Evolutionary conservation across 2,329 filamentous ascomycete species (phyloP), one percentile per base, ranked within the genome.

Genomic region (Phoma sp.): DNA sequence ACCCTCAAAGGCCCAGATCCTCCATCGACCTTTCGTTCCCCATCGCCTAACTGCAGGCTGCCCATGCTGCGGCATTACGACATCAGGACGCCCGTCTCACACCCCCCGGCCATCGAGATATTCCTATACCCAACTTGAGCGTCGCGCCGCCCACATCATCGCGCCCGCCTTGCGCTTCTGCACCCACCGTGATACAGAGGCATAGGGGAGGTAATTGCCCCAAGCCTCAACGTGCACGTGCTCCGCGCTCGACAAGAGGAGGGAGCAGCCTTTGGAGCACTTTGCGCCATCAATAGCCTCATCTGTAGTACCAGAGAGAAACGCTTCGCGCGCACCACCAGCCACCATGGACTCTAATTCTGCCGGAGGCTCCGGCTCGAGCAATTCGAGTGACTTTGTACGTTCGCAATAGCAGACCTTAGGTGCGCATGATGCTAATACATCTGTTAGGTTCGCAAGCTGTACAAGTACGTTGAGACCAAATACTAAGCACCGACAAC

Each of bases 341-440:
- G 25, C 46, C 61, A 70, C 48, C 43, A 75, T 75, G 73, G 73
- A 75, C 25, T 57, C 68, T 25, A 71, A 58, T 40, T 66, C 69
- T 58, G 65, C 63, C 39, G 67, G 64, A 52, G 69, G 66, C 62
- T 70, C 70, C 46, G 77, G 79, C 69, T 81, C 85, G 72, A 95
- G 90, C 78, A 96, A 91, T 81, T 96, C 92, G 60, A 96, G 92
- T 83, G 92, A 96, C 81, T 96, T 96, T 84, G 92, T 96, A 82
- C 82, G 90, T 89, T 40, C 29, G 40, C 51, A 59, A 40, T 48
- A 22, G 37, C 49, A 35, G 36, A 36, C 7, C 13, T 22, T 27
- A 1, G 10, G 15, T 25, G 31, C 45, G 15, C 24, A 27, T 41
- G 6, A 15, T 43, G 49, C 70, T 74, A 59, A 73, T 61, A 41